Conservation (phyloP, 257 asterid genomes). For the Scutellaria baicalensis region DNA sequence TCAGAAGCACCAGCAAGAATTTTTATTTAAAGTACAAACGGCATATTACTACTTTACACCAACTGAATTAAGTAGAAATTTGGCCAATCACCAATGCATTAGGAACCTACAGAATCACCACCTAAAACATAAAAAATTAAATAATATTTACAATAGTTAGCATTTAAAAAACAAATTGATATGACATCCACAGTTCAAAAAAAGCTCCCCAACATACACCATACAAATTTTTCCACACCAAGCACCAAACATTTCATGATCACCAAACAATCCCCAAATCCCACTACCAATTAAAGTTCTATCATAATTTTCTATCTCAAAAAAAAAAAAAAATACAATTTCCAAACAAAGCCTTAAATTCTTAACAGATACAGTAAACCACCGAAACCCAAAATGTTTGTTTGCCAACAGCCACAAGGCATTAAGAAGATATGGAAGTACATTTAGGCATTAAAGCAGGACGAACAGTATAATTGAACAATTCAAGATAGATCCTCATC, state of each 20-base stretch:
- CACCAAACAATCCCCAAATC: too few relatives aligned
- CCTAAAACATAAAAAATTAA: not conserved
- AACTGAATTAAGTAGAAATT: not conserved
- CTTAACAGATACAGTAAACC: too few relatives aligned
- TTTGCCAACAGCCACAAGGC: not conserved
- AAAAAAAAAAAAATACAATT: too few relatives aligned
- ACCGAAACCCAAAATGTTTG: too few relatives aligned
- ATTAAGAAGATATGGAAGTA: not conserved
- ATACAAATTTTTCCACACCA: not conserved
- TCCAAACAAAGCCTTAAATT: too few relatives aligned
- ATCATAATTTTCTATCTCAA: not conserved
- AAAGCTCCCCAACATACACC: not conserved
- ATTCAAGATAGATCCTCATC: not conserved
- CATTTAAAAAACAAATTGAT: too few relatives aligned
- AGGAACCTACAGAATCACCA: not conserved
- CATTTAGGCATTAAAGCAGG: not conserved
- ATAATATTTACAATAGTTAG: too few relatives aligned
- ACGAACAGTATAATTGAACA: not conserved
- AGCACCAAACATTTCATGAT: not conserved
- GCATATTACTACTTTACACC: not conserved
- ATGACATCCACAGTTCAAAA: not conserved
- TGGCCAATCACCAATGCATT: not conserved
- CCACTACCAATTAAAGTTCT: too few relatives aligned
- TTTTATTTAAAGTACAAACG: not conserved
- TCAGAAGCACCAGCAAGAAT: not conserved